Base-by-base conservation (phyloP, 73 alveolate genomes). In the Paramecium bursaria region DNA sequence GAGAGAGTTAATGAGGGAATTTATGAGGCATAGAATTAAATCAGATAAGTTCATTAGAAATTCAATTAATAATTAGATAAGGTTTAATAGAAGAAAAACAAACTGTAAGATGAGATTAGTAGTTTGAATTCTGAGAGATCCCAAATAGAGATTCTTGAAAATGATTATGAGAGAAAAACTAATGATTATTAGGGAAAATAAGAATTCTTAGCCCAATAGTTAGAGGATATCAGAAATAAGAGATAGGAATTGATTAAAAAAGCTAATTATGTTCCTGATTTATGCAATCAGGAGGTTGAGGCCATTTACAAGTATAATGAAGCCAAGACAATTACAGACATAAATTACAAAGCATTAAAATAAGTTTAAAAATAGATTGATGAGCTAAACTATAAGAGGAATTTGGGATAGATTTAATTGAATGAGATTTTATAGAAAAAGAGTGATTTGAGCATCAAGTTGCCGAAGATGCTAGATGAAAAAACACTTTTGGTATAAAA, bases 231-330 rank as follows among this genome's bases (percentile, higher is more conserved):
- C 7, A 35, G 6, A 67, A 26, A 67, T 25, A 35, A 39, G 15
- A 67, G 82, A 67, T 21, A 35, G 1, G 60, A 67, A 7, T 47
- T 67, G 0, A 35, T 19, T n/a, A 0, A 15, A 15, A 67, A 67
- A 42, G 82, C 82, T 3, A 67, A 67, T 67, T 22, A 3, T 31
- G 55, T 67, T 19, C 82, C 82, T 19, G 82, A 67, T 11, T 67
- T 39, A 67, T 67, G 82, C 22, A 39, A 5, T 39, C 5, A 7
- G 5, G 49, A 39, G 11, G 49, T 5, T 7, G 49, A 39, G 5
- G 49, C 49, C 11, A 39, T 39, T 39, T 39, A 39, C 11, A 39
- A 39, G 11, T 39, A 5, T 39, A 39, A 39, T 39, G 11, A 39
- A n/a, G n/a, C n/a, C n/a, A n/a, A n/a, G n/a, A n/a, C n/a, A n/a